Conservation (phyloP, 257 asterid species). For the Salvia splendens region DNA sequence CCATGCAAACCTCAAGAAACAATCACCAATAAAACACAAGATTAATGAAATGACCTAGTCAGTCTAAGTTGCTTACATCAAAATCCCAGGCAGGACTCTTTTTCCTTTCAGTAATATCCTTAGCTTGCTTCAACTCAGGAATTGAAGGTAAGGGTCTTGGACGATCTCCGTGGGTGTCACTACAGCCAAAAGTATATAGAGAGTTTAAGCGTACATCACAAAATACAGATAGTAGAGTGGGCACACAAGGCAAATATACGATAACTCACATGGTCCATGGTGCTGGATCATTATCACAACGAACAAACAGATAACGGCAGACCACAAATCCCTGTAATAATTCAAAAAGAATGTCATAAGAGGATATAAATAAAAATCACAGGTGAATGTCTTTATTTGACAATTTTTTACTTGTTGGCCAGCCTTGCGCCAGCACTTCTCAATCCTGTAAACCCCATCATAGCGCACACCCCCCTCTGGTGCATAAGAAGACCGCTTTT, state of each 20-base stretch:
- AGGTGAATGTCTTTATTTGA: not conserved
- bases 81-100: conserved; percentile 78
- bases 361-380: conserved; percentile 16
- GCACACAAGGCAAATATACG: conserved; percentile 10
- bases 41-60: conserved; percentile 12
- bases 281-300: conserved; percentile 98
- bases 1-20: not conserved
- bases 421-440: conserved; percentile 86
- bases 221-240: not conserved
- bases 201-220: conserved; percentile 20
- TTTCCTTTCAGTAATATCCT: conserved; percentile 62
- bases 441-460: conserved; percentile 91
- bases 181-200: conserved; percentile 32
- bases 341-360: conserved; percentile 29
- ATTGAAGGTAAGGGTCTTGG: conserved; percentile 71
- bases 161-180: conserved; percentile 75
- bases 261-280: conserved; percentile 85
- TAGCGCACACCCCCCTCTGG: conserved; percentile 81
- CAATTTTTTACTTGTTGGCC: conserved; percentile 60
- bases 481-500: conserved; percentile 85
- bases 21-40: not conserved
- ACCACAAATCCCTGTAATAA: conserved; percentile 66
- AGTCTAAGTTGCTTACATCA: conserved; percentile 57
- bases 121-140: conserved; percentile 62
- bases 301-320: conserved; percentile 84